These are phyloP conservation scores for Dothistroma pini DNA, from an alignment of 2,329 filamentous ascomycete genomes.

Conservation along the genomic window DNA sequence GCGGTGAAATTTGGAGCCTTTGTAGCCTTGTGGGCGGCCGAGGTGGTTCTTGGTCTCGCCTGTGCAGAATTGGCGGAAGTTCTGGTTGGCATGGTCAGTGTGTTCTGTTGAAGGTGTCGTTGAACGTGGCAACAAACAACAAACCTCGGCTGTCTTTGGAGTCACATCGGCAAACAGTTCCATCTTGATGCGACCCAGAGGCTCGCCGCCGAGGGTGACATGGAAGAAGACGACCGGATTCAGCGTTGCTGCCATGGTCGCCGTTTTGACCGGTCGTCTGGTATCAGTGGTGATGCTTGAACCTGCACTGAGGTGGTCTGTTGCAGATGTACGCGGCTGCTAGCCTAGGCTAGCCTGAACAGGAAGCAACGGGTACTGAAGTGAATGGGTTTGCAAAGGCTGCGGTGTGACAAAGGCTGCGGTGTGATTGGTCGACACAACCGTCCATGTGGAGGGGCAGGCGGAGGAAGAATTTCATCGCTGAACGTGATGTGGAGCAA, in stretches of 20 bases:
- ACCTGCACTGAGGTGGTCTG: neutral
- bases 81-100: conserved; percentile 37
- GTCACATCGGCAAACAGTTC: conserved; percentile 84
- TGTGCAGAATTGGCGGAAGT: conserved; percentile 96
- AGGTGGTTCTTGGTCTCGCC: conserved; percentile 79
- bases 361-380: neutral
- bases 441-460: neutral
- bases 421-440: conserved; percentile 1
- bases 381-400: neutral
- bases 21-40: conserved; percentile 85
- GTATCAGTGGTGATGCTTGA: neutral
- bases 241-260: conserved; percentile 8
- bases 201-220: conserved; percentile 76
- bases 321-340: neutral
- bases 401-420: neutral
- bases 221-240: conserved; percentile 68
- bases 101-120: neutral
- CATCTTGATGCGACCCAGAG: conserved; percentile 81
- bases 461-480: neutral
- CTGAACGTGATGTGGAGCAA: neutral
- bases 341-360: neutral
- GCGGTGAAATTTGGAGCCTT: conserved; percentile 88
- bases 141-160: conserved; percentile 67
- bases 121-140: neutral
- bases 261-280: neutral